Percentiles rank a stretch among this genome's conserved stretches.
phyloP scores from a whole-genome alignment of 441 rosid species.

The Pelargonium fulgidum region DNA sequence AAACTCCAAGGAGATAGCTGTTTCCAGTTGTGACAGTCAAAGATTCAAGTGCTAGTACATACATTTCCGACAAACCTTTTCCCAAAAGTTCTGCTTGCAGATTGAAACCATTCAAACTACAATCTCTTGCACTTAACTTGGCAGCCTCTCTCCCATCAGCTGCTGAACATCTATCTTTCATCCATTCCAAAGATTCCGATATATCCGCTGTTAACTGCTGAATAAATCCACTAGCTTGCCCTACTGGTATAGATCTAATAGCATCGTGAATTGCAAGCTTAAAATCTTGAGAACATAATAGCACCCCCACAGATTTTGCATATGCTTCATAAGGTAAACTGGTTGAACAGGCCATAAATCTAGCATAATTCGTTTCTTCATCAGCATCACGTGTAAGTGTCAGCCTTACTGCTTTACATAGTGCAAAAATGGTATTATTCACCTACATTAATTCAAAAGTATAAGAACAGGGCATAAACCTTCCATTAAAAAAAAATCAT shows the following conservation, averaged over 20 bases:
- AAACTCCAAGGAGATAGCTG: constrained; percentile 54
- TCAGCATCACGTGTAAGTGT: constrained; percentile 28
- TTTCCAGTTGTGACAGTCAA: constrained; percentile 65
- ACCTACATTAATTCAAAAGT: constrained; percentile 46
- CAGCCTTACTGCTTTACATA: constrained; percentile 69
- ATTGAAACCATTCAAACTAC: constrained; percentile 22
- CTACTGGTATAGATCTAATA: constrained; percentile 71
- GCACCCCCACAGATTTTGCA: constrained; percentile 42
- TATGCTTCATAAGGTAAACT: constrained; percentile 30
- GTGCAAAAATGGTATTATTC: constrained; percentile 49
- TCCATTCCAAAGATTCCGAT: constrained; percentile 61
- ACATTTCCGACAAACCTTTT: constrained; percentile 63
- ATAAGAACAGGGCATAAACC: constrained; percentile 14
- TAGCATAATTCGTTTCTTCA: constrained; percentile 24
- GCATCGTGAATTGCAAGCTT: constrained; percentile 53
- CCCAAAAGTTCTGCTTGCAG: constrained; percentile 56
- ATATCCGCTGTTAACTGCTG: constrained; percentile 52
- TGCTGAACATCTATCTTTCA: constrained; percentile 36
- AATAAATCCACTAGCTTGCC: constrained; percentile 71
- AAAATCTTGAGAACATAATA: constrained; percentile 50
- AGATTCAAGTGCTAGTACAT: constrained; percentile 57
- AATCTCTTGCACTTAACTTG: constrained; percentile 20
- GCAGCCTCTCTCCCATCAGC: constrained; percentile 32
- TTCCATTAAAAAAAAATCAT: constrained; percentile 10
- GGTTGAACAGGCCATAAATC: constrained; percentile 19